Base-by-base conservation (phyloP, 805 yeast species). In the Nakazawaea molendinolei region DNA sequence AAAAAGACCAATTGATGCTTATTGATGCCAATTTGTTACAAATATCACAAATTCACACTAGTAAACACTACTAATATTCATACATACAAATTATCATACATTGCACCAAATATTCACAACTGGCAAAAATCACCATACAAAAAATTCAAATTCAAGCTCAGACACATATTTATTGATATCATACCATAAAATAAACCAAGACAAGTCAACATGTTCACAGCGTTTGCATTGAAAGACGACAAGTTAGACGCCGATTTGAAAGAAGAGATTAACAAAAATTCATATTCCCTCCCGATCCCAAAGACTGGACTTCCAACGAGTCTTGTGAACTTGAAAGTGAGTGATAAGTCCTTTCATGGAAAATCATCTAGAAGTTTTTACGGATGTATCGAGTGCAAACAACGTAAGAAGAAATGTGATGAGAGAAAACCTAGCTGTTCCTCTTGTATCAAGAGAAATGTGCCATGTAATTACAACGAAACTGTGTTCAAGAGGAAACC, bases 341-440 rank as follows among this genome's bases (percentile, higher is more conserved):
- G 22, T 9, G n/a, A 23, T 17, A 36, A 22, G 13, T 26, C 31
- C 4, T 56, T 58, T 40, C 58, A 54, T n/a, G 62, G 62, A 1
- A 16, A 49, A 2, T 45, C 55, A 8, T 44, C 60, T 16, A 41
- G 67, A 10, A 64, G 69, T 1, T 57, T 55, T 28, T 36, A 45
- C 15, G 73, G 73, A 1, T 67, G 73, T 39, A 52, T 58, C 53
- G 61, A 61, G 5, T 67, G 73, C 45, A 53, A 69, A 39, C 50
- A 53, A 16, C 54, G 70, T 26, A 67, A 63, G 42, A 66, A 66
- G 43, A 58, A 65, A 20, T 67, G 73, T 44, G 50, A 52, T 31
- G 53, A 52, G 37, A 19, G 22, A 4, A 48, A 40, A 26, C 58
- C 58, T 2, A 38, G 32, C 5, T 54, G 59, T 23, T 18, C 22